phyloP scores from a whole-genome alignment of 1,284 basidiomycete genomes.

The Caloboletus firmus region DNA sequence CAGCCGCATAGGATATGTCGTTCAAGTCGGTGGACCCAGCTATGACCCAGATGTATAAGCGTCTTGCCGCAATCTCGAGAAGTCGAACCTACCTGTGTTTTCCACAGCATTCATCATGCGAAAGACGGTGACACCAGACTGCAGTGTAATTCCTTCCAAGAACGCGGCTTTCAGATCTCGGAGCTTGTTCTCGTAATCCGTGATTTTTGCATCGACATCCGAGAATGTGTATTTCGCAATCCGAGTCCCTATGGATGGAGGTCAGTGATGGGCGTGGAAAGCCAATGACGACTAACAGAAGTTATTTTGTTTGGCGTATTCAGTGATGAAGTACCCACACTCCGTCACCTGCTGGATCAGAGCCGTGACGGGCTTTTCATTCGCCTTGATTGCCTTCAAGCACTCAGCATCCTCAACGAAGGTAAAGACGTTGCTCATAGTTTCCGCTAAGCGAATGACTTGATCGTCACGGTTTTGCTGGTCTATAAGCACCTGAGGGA shows the following conservation, averaged over 20 bases:
- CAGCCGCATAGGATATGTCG: constrained; percentile 22
- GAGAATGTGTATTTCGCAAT: constrained; percentile 21
- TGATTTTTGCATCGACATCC: constrained; percentile 18
- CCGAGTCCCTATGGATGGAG: constrained; percentile 8
- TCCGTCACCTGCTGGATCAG: constrained; percentile 28
- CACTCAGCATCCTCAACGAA: constrained; percentile 14
- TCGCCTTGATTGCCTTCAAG: constrained; percentile 9
- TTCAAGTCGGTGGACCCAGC: constrained; percentile 16
- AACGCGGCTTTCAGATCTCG: constrained; percentile 20
- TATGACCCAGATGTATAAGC: neutral
- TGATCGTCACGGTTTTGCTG: constrained; percentile 16
- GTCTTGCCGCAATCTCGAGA: neutral
- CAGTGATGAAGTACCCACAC: constrained; percentile 27
- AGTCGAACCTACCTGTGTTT: constrained; percentile 3
- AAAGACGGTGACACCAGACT: constrained; percentile 17
- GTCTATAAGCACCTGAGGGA: constrained; percentile 18
- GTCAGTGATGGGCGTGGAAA: neutral
- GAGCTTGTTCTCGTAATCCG: constrained; percentile 21
- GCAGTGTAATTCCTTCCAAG: constrained; percentile 16
- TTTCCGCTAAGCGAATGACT: constrained; percentile 12
- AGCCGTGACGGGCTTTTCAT: constrained; percentile 7
- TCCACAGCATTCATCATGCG: constrained; percentile 22
- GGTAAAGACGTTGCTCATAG: constrained; percentile 13
- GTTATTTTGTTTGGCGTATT: constrained; percentile 20
- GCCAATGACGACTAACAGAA: constrained; percentile 18